Evolutionary conservation across 148 eudicot genomes (phyloP).

Genomic region (Rheum nobile): DNA sequence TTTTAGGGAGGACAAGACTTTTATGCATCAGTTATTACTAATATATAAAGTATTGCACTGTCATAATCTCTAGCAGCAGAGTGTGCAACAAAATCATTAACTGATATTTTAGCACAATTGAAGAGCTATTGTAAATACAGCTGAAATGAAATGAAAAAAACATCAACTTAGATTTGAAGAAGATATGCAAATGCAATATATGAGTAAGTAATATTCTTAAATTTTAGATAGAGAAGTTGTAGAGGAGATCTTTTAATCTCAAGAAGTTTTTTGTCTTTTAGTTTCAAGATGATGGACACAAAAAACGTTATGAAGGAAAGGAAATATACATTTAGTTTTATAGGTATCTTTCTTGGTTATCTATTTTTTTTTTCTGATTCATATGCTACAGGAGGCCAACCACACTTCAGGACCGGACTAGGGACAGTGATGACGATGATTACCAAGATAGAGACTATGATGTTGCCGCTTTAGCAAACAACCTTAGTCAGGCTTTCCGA

Average conservation of each 20-base stretch:
- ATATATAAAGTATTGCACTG: background rate
- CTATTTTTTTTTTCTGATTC: background rate
- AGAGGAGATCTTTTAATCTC: background rate
- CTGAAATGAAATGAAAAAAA: background rate
- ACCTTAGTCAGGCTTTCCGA: slow-evolving; percentile 82
- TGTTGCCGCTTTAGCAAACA: slow-evolving; percentile 91
- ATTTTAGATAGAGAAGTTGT: background rate
- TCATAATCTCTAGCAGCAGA: background rate
- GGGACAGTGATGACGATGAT: slow-evolving; percentile 95
- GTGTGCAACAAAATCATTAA: background rate
- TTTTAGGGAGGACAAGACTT: background rate
- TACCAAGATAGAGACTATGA: slow-evolving; percentile 98
- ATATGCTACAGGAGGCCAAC: slow-evolving; percentile 73
- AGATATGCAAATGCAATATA: background rate
- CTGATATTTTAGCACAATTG: background rate
- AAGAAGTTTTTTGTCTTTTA: background rate
- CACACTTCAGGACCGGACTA: slow-evolving; percentile 55
- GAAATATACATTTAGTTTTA: background rate
- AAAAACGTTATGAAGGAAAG: background rate
- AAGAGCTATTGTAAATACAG: background rate
- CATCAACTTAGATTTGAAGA: background rate
- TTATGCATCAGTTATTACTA: background rate
- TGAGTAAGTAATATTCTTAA: too few species aligned
- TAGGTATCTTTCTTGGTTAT: background rate
- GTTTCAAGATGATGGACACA: background rate